Conservation (phyloP, 768 basidiomycete species). For the Gelatoporia subvermispora region DNA sequence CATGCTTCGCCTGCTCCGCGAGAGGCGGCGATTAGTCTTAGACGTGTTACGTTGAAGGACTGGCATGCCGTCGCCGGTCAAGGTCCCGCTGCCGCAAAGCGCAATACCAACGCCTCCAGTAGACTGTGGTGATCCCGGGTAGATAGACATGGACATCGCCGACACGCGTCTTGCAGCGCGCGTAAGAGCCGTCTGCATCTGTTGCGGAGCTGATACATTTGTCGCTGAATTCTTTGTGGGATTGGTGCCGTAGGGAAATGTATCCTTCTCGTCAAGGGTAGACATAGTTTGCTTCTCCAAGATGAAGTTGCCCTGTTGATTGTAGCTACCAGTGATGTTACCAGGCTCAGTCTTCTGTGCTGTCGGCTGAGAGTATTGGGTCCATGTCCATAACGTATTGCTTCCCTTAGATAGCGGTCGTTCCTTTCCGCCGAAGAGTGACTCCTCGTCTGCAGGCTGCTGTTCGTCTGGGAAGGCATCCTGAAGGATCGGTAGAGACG, state of each 20-base stretch:
- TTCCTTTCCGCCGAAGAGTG: constrained; percentile 76
- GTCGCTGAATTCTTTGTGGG: not conserved
- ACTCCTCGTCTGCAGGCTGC: constrained; percentile 46
- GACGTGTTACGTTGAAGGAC: constrained; percentile 16
- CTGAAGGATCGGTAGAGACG: constrained; percentile 69
- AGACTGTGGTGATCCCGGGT: constrained; percentile 39
- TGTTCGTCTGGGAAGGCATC: constrained; percentile 47
- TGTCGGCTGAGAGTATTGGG: constrained; percentile 27
- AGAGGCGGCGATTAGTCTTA: constrained; percentile 14
- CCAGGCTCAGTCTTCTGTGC: not conserved
- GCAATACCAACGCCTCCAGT: constrained; percentile 19
- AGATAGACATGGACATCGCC: constrained; percentile 41
- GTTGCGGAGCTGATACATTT: constrained; percentile 28
- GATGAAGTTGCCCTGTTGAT: not conserved
- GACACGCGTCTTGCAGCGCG: constrained; percentile 37
- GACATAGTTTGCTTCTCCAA: constrained; percentile 2
- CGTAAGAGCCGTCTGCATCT: constrained; percentile 35
- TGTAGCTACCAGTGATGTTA: not conserved
- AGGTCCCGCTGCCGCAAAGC: constrained; percentile 14
- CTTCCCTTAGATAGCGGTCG: constrained; percentile 39
- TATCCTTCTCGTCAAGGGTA: constrained; percentile 7
- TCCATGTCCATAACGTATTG: constrained; percentile 46
- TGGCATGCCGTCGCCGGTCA: constrained; percentile 19
- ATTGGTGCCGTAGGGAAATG: constrained; percentile 15
- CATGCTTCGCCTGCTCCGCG: constrained; percentile 12